These are phyloP conservation scores for Saturnispora dispora DNA, from an alignment of 805 yeast species.

Conservation along the genomic window DNA sequence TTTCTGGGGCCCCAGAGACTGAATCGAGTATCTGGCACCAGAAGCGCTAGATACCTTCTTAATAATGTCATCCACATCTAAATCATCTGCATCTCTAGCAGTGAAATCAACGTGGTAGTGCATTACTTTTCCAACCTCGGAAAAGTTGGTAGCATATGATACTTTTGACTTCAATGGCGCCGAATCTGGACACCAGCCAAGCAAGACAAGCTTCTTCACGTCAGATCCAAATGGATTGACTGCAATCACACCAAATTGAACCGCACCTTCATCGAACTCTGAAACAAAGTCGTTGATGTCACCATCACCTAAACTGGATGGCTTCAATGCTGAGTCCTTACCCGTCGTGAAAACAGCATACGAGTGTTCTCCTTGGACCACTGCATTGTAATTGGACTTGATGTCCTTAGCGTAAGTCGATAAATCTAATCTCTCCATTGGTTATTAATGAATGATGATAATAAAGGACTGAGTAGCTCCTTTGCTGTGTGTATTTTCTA, in stretches of 20 bases:
- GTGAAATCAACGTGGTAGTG: constrained; percentile 95
- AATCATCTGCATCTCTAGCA: constrained; percentile 89
- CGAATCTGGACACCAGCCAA: constrained; percentile 98
- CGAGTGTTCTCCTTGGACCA: constrained; percentile 68
- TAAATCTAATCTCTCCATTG: constrained; percentile 48
- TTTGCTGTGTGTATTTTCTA: not conserved
- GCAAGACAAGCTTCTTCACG: constrained; percentile 69
- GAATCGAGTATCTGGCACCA: constrained; percentile 87
- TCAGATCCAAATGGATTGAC: constrained; percentile 89
- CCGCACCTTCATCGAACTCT: constrained; percentile 76
- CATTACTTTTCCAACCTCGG: constrained; percentile 59
- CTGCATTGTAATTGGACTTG: constrained; percentile 64
- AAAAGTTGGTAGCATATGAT: constrained; percentile 69
- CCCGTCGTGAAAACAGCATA: constrained; percentile 82
- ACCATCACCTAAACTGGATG: constrained; percentile 47
- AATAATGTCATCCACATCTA: constrained; percentile 68
- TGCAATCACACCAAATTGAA: constrained; percentile 85
- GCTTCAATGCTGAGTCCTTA: constrained; percentile 39
- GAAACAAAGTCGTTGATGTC: constrained; percentile 70
- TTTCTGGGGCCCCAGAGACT: constrained; percentile 23
- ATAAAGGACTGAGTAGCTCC: not conserved
- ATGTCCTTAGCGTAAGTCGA: constrained; percentile 68
- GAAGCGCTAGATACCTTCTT: constrained; percentile 81
- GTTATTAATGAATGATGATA: not conserved
- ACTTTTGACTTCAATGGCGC: constrained; percentile 73